phyloP scores from a whole-genome alignment of 495 filamentous ascomycete species.

The Aspergillus funiculosus region DNA sequence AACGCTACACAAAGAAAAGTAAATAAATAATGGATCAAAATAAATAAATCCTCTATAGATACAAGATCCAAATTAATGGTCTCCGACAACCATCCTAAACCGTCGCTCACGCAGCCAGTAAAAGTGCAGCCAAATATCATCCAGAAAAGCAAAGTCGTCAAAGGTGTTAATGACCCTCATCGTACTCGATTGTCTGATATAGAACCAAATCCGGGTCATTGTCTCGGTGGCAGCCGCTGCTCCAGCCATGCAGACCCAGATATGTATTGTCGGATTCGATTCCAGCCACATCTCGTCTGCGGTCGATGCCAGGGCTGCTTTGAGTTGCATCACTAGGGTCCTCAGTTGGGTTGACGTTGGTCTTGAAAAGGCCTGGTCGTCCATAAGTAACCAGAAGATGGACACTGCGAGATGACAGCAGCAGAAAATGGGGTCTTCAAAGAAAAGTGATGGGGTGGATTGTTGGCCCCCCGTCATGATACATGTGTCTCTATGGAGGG shows the following conservation, averaged over 20 bases:
- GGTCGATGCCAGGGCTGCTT: background rate
- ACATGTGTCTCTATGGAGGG: background rate
- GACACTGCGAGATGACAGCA: constrained; percentile 3
- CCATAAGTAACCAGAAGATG: background rate
- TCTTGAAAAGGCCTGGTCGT: background rate
- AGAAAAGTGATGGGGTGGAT: background rate
- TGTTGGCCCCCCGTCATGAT: background rate
- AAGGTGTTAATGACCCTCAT: constrained; percentile 10
- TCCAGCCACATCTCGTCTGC: background rate
- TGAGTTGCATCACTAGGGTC: background rate
- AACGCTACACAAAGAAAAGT: too few relatives aligned
- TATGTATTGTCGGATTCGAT: background rate
- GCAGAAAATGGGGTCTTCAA: background rate
- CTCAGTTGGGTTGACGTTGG: background rate
- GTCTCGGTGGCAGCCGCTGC: background rate
- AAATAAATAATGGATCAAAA: too few relatives aligned
- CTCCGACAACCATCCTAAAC: background rate
- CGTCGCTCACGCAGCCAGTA: background rate
- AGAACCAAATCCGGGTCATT: background rate
- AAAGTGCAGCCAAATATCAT: constrained; percentile 1
- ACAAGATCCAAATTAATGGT: too few relatives aligned
- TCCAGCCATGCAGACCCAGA: background rate
- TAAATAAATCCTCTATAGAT: too few relatives aligned
- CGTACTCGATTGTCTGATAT: background rate
- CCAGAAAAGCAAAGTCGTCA: constrained; percentile 15